phyloP scores from a whole-genome alignment of 371 early-diverging fungal species.

The Mucor velutinosus region DNA sequence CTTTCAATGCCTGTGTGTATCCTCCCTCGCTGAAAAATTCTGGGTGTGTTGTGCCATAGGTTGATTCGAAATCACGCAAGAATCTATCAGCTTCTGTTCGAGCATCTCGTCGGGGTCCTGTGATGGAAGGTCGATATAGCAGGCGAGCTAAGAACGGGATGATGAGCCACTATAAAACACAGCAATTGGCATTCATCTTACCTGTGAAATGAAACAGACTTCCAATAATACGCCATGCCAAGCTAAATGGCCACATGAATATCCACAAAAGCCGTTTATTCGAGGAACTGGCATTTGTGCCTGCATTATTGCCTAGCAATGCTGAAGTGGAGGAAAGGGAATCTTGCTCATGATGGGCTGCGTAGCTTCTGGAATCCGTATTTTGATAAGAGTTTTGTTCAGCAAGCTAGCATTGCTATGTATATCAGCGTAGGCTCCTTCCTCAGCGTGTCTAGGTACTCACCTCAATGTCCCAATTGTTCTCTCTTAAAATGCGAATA shows the following conservation, averaged over 20 bases:
- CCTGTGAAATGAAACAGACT: constrained; percentile 54
- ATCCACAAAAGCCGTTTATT: constrained; percentile 28
- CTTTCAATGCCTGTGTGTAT: constrained; percentile 69
- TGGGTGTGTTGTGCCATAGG: constrained; percentile 73
- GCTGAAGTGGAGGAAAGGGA: constrained; percentile 27
- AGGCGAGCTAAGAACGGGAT: constrained; percentile 27
- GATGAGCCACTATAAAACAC: too few species aligned
- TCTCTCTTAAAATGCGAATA: constrained; percentile 19
- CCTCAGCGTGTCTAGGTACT: not conserved
- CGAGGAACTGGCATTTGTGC: not conserved
- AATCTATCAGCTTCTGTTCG: constrained; percentile 70
- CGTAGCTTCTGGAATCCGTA: not conserved
- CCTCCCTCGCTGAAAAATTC: constrained; percentile 75
- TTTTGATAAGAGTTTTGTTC: not conserved
- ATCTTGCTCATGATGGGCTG: constrained; percentile 1
- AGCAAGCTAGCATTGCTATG: not conserved
- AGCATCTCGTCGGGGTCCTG: constrained; percentile 47
- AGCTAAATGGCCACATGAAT: constrained; percentile 61
- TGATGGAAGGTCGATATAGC: constrained; percentile 49
- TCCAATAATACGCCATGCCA: constrained; percentile 56
- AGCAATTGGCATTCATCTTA: constrained; percentile 6
- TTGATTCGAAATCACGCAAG: constrained; percentile 66
- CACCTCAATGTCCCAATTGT: constrained; percentile 34
- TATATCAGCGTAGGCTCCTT: not conserved
- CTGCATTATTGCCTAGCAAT: constrained; percentile 13